phyloP scores from a whole-genome alignment of 257 asterid genomes.

The Petunia secreta region DNA sequence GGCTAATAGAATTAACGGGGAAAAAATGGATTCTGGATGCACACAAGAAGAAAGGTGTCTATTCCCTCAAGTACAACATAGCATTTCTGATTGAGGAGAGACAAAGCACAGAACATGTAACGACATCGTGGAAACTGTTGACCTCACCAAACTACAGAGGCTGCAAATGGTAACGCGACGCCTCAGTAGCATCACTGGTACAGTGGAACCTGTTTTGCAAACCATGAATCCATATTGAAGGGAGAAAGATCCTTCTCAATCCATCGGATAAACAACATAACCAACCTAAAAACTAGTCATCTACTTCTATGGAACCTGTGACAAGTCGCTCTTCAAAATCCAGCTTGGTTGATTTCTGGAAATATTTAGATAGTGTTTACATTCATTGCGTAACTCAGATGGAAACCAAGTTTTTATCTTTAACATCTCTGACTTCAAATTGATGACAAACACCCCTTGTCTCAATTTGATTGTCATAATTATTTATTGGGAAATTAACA shows the following conservation, averaged over 20 bases:
- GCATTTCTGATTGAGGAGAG: background rate
- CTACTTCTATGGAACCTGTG: background rate
- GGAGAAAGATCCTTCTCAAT: background rate
- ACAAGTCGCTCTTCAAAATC: background rate
- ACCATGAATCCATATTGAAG: background rate
- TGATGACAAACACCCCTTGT: background rate
- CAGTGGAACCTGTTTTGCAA: background rate
- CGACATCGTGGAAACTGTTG: background rate
- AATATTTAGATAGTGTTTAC: background rate
- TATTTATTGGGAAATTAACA: background rate
- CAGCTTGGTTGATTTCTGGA: background rate
- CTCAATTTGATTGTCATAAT: no score
- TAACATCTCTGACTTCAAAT: background rate
- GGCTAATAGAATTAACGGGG: background rate
- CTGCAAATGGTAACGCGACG: background rate
- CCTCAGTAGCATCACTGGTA: background rate
- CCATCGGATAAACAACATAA: constrained; percentile 2
- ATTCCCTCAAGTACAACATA: constrained; percentile 8
- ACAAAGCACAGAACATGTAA: constrained; percentile 9
- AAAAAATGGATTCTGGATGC: constrained; percentile 1
- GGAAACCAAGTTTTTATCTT: background rate
- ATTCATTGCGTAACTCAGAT: background rate
- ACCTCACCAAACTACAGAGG: background rate
- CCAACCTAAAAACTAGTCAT: constrained; percentile 3
- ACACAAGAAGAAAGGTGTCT: background rate